A percentile compares a stretch with the other conserved stretches of the same genome.
Evolutionary conservation across 768 basidiomycete species (phyloP).

Genomic region (Lepiota brunneoincarnata): DNA sequence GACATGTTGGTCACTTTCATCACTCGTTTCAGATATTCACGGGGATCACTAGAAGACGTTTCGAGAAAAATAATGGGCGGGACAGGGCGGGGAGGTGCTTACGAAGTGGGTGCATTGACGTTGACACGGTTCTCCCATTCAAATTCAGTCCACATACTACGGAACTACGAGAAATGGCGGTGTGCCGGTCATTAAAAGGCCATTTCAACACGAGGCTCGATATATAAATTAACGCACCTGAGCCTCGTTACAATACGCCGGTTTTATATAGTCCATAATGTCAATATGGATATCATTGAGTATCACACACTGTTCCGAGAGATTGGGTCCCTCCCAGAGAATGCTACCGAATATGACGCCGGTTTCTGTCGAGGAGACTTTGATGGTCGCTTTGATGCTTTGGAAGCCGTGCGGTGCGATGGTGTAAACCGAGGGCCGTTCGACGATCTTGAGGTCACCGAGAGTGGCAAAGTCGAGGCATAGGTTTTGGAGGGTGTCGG

Average conservation of each 20-base stretch:
- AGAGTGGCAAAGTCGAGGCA: conserved; percentile 97
- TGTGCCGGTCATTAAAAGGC: neutral
- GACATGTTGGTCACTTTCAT: conserved; percentile 99
- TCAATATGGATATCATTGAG: conserved; percentile 97
- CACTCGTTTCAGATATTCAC: conserved; percentile 88
- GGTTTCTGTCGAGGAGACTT: conserved; percentile 97
- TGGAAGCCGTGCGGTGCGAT: conserved; percentile 97
- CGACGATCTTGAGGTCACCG: conserved; percentile 95
- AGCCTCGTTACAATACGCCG: conserved; percentile 92
- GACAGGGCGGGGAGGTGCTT: conserved; percentile 30
- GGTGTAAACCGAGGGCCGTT: conserved; percentile 91
- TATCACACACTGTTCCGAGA: conserved; percentile 89
- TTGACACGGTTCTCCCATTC: conserved; percentile 99
- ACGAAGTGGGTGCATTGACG: conserved; percentile 81
- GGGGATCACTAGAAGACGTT: conserved; percentile 58
- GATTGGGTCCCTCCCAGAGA: conserved; percentile 88
- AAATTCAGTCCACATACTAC: conserved; percentile 99
- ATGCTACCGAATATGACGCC: conserved; percentile 99
- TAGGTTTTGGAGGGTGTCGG: conserved; percentile 92
- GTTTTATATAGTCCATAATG: conserved; percentile 98
- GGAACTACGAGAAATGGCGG: conserved; percentile 54
- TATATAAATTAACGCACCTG: conserved; percentile 52
- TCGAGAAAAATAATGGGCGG: neutral
- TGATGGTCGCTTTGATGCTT: conserved; percentile 97
- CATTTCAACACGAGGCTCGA: neutral